Evolutionary conservation across 2,329 filamentous ascomycete genomes (phyloP), one percentile per base, ranked within the genome.

Genomic region (Davidsoniella neocaledoniae): DNA sequence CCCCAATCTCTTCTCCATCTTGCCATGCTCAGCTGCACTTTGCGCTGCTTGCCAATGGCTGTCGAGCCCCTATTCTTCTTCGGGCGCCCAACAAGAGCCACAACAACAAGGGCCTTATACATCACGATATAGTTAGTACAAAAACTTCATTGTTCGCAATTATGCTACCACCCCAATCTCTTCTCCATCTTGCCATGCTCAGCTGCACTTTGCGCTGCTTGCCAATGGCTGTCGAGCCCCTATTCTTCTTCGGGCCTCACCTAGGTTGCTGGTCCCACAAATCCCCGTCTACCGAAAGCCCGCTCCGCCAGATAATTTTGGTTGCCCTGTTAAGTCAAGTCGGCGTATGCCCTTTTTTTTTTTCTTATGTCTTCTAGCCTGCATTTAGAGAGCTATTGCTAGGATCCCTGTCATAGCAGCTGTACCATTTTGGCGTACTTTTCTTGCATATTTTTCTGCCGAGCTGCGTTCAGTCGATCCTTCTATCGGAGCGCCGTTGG

Each of bases 71-170:
- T 46, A 23, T 38, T 38, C 23, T 39, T 4, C 49, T 37, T 48
- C 21, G 37, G 29, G 19, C 21, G n/a, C n/a, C n/a, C n/a, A n/a
- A n/a, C n/a, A n/a, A n/a, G n/a, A n/a, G n/a, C n/a, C n/a, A n/a
- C n/a, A n/a, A n/a, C n/a, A n/a, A n/a, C n/a, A n/a, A n/a, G n/a
- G n/a, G n/a, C n/a, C n/a, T n/a, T n/a, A n/a, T n/a, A n/a, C n/a
- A n/a, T n/a, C n/a, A n/a, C n/a, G n/a, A n/a, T n/a, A n/a, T n/a
- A 77, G 74, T 78, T 65, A 64, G 73, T 73, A 6, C 29, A 12
- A 14, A 14, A 37, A n/a, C 33, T 37, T 19, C 36, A 51, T 44
- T 23, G 52, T 44, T 45, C 39, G 26, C 42, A 40, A 39, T 36
- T 53, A 42, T 43, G 49, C 33, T 42, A 43, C 44, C 39, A 46